Evolutionary conservation across 768 basidiomycete genomes (phyloP), one percentile per base, ranked within the genome.

Genomic region (Nidularia pulvinata): DNA sequence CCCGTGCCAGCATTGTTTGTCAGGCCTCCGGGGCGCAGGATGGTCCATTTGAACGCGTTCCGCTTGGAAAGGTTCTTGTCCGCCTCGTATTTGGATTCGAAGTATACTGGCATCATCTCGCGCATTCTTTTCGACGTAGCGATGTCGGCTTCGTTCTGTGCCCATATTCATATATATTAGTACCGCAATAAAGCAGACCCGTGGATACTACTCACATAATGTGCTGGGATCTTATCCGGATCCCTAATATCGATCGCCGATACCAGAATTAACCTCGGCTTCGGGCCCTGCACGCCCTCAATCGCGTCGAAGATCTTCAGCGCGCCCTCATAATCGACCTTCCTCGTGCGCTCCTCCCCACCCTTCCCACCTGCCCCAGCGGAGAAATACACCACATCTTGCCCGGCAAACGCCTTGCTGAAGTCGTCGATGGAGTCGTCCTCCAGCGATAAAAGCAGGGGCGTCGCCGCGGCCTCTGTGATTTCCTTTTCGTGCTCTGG

Each of bases 251-350:
- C 85, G 14, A 85, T 67, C 1, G 81, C 80, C 16, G 84, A 85
- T 34, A 89, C 80, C 51, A 85, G 63, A 39, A 88, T 73, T 49
- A 88, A 62, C 50, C 83, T 65, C 34, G 84, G 84, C 55, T 77
- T 79, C n/a, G 59, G 51, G 1, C 72, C 73, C 45, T 76, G 59
- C 2, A 84, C 69, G 0, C 46, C 67, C 62, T 88, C 86, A 49
- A 89, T 71, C 0, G 85, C 87, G 61, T 89, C 86, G 59, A 84
- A 88, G 2, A 86, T 78, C 66, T 88, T 89, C 36, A 89, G 56
- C 0, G 85, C 85, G 6, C 85, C 86, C 48, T 85, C 81, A 57
- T 80, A 83, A 58, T 82, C 80, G 5, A 88, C 85, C 32, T 70
- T 73, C 61, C 76, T 78, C 2, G 82, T 86, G 33, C 80, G 62